Conservation (phyloP, 2,329 filamentous ascomycete genomes). For the Gremmenia infestans region DNA sequence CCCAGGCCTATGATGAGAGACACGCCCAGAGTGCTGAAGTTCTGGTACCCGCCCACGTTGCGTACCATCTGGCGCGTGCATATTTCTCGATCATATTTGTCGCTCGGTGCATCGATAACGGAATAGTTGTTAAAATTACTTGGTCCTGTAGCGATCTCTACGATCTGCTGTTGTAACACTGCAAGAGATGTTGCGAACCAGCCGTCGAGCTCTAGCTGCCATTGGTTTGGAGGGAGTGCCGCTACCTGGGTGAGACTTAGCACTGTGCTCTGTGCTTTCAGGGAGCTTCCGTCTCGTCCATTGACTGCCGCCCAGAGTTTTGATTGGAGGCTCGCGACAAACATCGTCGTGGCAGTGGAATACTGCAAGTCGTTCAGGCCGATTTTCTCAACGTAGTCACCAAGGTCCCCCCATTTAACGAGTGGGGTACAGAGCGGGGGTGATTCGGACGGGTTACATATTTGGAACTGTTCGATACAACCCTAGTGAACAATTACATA, state of each 20-base stretch:
- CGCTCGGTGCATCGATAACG: not conserved
- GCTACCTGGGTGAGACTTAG: constrained; percentile 11
- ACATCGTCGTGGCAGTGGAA: constrained; percentile 1
- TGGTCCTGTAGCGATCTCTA: constrained; percentile 25
- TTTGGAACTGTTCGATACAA: constrained; percentile 33
- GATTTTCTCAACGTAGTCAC: not conserved
- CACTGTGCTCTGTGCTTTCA: constrained; percentile 16
- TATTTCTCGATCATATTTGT: not conserved
- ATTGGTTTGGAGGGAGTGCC: constrained; percentile 30
- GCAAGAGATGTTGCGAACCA: constrained; percentile 31
- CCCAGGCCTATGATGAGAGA: constrained; percentile 9
- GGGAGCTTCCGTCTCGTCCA: constrained; percentile 12
- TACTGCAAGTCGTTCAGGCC: constrained; percentile 5
- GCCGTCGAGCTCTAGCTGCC: constrained; percentile 32
- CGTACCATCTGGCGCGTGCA: constrained; percentile 15
- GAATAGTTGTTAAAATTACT: constrained; percentile 1
- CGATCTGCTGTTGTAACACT: constrained; percentile 23
- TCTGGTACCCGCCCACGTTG: constrained; percentile 12
- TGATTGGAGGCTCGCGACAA: too few species aligned
- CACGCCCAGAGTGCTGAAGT: constrained; percentile 15
- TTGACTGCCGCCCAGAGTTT: constrained; percentile 3
- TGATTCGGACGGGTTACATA: constrained; percentile 30
- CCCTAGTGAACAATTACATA: constrained; percentile 5
- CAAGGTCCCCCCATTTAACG: not conserved
- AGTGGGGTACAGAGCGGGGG: constrained; percentile 2